Percentiles rank a stretch among this genome's conserved stretches.
Conservation (phyloP, 176 grass and related monocot genomes). For the Phoenix dactylifera region DNA sequence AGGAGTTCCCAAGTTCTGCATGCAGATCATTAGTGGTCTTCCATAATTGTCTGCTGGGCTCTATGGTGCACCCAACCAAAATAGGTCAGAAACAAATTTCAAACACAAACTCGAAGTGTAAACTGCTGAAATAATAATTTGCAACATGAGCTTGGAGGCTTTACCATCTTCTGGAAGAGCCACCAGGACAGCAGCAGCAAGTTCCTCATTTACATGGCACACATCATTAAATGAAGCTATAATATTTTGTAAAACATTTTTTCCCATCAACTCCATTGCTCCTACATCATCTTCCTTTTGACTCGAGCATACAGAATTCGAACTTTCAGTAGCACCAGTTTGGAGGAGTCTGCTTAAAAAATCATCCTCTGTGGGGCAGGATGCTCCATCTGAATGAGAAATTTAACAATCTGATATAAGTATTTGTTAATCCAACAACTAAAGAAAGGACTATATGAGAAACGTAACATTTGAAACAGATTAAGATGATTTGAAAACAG, state of each 20-base stretch:
- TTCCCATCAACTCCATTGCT: slow-evolving; percentile 20
- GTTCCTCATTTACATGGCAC: slow-evolving; percentile 37
- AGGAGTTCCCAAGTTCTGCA: slow-evolving; percentile 38
- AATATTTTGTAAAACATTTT: slow-evolving; percentile 37
- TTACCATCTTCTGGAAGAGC: slow-evolving; percentile 53
- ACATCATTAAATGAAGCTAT: slow-evolving; percentile 33
- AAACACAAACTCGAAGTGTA: slow-evolving; percentile 1
- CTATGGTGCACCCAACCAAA: slow-evolving; percentile 34
- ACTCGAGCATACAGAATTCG: slow-evolving; percentile 28
- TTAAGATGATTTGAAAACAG: too few relatives aligned
- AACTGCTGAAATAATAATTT: background rate
- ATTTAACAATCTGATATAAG: too few relatives aligned
- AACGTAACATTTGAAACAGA: too few relatives aligned
- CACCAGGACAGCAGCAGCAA: slow-evolving; percentile 14
- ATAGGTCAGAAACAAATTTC: slow-evolving; percentile 5
- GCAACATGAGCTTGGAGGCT: slow-evolving; percentile 20
- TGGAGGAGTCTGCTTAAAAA: slow-evolving; percentile 50
- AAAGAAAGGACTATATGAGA: too few relatives aligned
- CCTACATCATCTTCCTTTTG: slow-evolving; percentile 28
- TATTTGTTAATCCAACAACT: too few relatives aligned
- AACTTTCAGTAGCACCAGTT: slow-evolving; percentile 59
- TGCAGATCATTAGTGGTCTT: slow-evolving; percentile 27
- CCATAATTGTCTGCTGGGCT: slow-evolving; percentile 24
- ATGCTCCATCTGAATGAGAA: slow-evolving; percentile 40
- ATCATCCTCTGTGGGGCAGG: slow-evolving; percentile 30